Conservation (phyloP, 768 basidiomycete genomes). For the Chalciporus pseudorubinellus region DNA sequence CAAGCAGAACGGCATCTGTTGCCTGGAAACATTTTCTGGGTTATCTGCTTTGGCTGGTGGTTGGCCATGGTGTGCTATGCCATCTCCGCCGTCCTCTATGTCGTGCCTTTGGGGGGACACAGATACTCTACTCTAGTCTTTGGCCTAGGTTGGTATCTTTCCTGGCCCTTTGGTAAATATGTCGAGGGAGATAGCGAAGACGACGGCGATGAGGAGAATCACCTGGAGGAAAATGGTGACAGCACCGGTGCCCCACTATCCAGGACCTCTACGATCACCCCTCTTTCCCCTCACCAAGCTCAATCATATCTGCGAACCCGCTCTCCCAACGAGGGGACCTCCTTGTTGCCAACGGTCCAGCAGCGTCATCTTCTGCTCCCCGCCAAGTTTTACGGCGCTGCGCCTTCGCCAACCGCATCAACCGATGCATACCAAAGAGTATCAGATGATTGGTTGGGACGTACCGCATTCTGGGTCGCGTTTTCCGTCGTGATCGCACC, state of each 20-base stretch:
- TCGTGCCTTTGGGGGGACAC: conserved; percentile 77
- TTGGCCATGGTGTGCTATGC: conserved; percentile 68
- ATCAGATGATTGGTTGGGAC: conserved; percentile 57
- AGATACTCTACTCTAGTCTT: conserved; percentile 84
- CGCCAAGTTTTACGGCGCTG: conserved; percentile 72
- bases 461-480: conserved; percentile 76
- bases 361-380: conserved; percentile 37
- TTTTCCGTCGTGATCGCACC: conserved; percentile 82
- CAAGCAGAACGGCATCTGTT: conserved; percentile 91
- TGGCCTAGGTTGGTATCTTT: conserved; percentile 94
- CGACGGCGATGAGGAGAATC: conserved; percentile 41
- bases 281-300: conserved; percentile 30
- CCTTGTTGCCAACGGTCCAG: conserved; percentile 37
- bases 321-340: conserved; percentile 45
- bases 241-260: conserved; percentile 33
- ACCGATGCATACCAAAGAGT: conserved; percentile 22
- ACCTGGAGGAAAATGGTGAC: conserved; percentile 19
- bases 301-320: conserved; percentile 11
- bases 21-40: conserved; percentile 95
- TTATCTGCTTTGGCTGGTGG: conserved; percentile 91
- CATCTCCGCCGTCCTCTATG: conserved; percentile 63
- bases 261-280: conserved; percentile 44
- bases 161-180: conserved; percentile 99
- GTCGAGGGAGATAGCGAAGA: conserved; percentile 75
- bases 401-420: conserved; percentile 31